Base-by-base conservation (phyloP, 805 yeast genomes). In the Metschnikowia aberdeeniae region DNA sequence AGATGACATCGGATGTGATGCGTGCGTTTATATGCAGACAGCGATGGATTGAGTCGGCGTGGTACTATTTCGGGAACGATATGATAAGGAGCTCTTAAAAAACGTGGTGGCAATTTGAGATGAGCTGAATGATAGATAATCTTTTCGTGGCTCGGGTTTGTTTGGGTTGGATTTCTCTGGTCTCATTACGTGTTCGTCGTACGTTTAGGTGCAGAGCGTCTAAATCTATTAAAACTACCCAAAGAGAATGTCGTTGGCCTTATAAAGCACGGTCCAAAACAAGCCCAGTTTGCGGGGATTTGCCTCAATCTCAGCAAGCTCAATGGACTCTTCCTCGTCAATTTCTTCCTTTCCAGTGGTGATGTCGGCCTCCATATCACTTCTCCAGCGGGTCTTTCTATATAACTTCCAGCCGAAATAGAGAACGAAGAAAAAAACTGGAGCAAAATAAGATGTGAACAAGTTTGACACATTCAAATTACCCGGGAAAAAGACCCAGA, bases 241-340 rank as follows among this genome's bases (percentile, higher is more conserved):
- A 46, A 62, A 61, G 20, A 57, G 55, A 32, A 61, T 24, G 47
- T 59, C 61, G 6, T 56, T 46, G 17, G 56, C 22, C 49, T 51
- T 57, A 39, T 55, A 44, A 47, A 55, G 56, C 27, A 54, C 43
- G 33, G 45, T 56, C 57, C 56, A 62, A 8, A 59, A 10, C 10
- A 54, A 12, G 0, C 67, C 69, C 7, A 42, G 46, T 31, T 53
- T 59, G 38, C 52, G 50, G 12, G 62, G 61, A 17, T 35, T 40
- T 20, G 49, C 50, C 14, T 53, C 62, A 19, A 49, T 44, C 26
- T 43, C 49, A 14, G 55, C 63, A 28, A 45, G 51, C 39, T 61
- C 69, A 12, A 53, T 41, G n/a, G 52, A 61, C 50, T 82, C 86
- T 58, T 83, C 85, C 19, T 71, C 77, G 52, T 80, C 84, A 35